Evolutionary conservation across 345 rosid species (phyloP), one percentile per base, ranked within the genome.

Genomic region (Punica granatum): DNA sequence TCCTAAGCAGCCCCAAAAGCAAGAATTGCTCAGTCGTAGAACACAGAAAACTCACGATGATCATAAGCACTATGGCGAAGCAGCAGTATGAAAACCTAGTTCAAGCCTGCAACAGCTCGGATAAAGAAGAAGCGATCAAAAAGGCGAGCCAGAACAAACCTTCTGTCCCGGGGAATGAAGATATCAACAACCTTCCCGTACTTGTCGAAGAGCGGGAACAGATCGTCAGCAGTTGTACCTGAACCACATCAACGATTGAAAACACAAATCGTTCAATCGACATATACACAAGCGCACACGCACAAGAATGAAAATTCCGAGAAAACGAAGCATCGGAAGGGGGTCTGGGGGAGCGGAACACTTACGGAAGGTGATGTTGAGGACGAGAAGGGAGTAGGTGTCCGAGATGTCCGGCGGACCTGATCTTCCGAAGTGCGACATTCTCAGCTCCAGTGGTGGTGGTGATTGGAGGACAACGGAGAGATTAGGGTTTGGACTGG

Each of bases 151-250:
- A 49, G 35, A 46, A 21, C 7, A 39, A n/a, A 85, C 90, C 91
- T 84, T 71, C 88, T 79, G 73, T 86, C 85, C 67, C 86, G 77
- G 41, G 91, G 91, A 64, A 86, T 86, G 64, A 86, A 84, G 70
- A 86, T 77, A 53, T 86, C 88, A 25, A 86, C 91, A 41, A 86
- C 91, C 81, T 82, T 86, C 30, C 88, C 88, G 75, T 86, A 84
- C 85, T 79, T 86, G 54, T 84, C 86, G 70, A 84, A 86, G 64
- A 84, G 81, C 49, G 88, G 91, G 66, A 86, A 86, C 42, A 86
- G 84, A 79, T 86, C 91, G 28, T 86, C 91, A 19, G 91, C 91
- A 42, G 81, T 74, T 18, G 91, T 86, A 34, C 91, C 91, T 86
- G 54, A 58, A 39, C 62, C 53, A 70, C n/a, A 14, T 19, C n/a